Evolutionary conservation across 352 stramenopile species (phyloP).

Genomic region (Globisporangium iwayamae): DNA sequence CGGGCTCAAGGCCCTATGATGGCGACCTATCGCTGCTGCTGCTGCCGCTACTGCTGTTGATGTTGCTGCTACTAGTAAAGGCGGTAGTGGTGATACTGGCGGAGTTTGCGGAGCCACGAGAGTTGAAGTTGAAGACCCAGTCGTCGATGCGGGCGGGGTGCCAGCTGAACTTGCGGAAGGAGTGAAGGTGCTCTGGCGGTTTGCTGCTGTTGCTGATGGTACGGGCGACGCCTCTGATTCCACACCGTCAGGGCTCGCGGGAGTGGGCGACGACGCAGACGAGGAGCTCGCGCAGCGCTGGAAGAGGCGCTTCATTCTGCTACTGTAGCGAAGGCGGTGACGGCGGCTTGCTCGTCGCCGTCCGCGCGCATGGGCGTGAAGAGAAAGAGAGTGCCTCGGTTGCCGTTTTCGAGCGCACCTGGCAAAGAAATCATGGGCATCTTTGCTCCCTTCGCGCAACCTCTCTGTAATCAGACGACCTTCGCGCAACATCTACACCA

Average conservation of each 20-base stretch:
- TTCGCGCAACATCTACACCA: background rate
- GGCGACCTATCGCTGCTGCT: background rate
- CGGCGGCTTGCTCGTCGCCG: background rate
- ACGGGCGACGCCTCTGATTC: background rate
- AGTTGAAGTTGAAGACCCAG: background rate
- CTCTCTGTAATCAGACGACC: background rate
- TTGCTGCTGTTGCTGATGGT: background rate
- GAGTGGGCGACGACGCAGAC: slow-evolving; percentile 13
- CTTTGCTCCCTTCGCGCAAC: too few relatives aligned
- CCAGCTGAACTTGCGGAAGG: slow-evolving; percentile 8
- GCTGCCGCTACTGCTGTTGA: too few relatives aligned
- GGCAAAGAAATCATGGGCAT: too few relatives aligned
- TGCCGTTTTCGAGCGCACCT: too few relatives aligned
- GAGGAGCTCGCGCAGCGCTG: slow-evolving; percentile 27
- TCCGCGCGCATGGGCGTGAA: background rate
- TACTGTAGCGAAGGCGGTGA: too few relatives aligned
- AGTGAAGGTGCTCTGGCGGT: background rate
- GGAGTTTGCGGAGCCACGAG: background rate
- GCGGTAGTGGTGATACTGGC: background rate
- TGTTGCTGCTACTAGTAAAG: background rate
- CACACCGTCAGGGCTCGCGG: background rate
- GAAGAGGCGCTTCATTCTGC: slow-evolving; percentile 56
- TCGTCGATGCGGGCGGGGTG: slow-evolving; percentile 3
- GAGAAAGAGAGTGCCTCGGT: background rate
- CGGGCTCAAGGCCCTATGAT: slow-evolving; percentile 1